Conservation (phyloP, 192 early-diverging fungal species). For the Coemansia sp. region DNA sequence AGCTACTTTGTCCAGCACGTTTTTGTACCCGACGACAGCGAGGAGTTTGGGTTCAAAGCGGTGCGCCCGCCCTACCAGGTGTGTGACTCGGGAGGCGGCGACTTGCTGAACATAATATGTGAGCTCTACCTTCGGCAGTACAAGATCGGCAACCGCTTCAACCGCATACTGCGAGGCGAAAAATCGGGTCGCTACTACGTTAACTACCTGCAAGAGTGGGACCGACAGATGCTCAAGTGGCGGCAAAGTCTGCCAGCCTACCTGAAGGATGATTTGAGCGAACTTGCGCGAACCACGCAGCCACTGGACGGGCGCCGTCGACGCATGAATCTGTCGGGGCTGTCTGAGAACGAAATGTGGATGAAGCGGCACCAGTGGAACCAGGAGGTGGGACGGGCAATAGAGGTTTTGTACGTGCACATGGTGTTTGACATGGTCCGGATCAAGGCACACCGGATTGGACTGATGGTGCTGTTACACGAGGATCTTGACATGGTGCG, state of each 20-base stretch:
- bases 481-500: slow-evolving; percentile 53
- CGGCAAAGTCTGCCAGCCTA: slow-evolving; percentile 36
- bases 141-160: slow-evolving; percentile 51
- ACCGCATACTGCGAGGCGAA: slow-evolving; percentile 47
- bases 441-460: slow-evolving; percentile 51
- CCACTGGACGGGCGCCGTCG: slow-evolving; percentile 36
- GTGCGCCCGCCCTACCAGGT: slow-evolving; percentile 30
- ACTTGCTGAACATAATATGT: slow-evolving; percentile 36
- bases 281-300: slow-evolving; percentile 44
- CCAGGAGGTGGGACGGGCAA: slow-evolving; percentile 37
- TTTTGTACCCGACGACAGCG: slow-evolving; percentile 38
- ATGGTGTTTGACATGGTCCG: slow-evolving; percentile 49
- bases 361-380: slow-evolving; percentile 54
- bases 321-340: slow-evolving; percentile 48
- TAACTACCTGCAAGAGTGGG: slow-evolving; percentile 50
- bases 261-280: slow-evolving; percentile 28
- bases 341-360: slow-evolving; percentile 53
- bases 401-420: slow-evolving; percentile 51
- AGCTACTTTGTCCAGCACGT: slow-evolving; percentile 43
- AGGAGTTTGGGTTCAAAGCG: slow-evolving; percentile 47
- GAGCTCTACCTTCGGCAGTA: slow-evolving; percentile 47
- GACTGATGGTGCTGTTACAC: slow-evolving; percentile 44
- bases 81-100: slow-evolving; percentile 24
- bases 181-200: slow-evolving; percentile 39
- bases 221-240: slow-evolving; percentile 54